Conservation (phyloP, 179 eudicot species). For the Nepenthes alata region DNA sequence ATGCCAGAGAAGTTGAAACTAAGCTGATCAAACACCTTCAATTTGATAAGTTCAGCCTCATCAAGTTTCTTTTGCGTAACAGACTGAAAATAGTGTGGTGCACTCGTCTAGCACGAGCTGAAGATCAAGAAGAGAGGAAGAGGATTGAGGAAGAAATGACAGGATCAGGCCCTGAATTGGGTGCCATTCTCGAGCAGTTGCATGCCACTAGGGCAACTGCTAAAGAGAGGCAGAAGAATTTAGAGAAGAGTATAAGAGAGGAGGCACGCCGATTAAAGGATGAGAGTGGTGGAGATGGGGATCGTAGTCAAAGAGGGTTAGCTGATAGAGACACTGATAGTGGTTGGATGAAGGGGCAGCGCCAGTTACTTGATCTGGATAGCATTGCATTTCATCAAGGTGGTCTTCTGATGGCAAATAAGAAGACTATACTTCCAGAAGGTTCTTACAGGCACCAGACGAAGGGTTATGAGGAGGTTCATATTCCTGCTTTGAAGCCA, state of each 20-base stretch:
- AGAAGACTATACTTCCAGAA: slow-evolving; percentile 47
- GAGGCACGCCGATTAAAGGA: slow-evolving; percentile 88
- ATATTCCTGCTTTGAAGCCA: slow-evolving; percentile 82
- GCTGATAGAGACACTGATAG: slow-evolving; percentile 57
- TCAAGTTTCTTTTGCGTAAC: slow-evolving; percentile 66
- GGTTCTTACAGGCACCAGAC: slow-evolving; percentile 63
- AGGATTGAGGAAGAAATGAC: slow-evolving; percentile 83
- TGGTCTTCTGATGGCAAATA: slow-evolving; percentile 61
- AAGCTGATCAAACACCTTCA: slow-evolving; percentile 71
- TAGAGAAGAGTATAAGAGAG: slow-evolving; percentile 84
- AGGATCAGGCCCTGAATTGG: slow-evolving; percentile 50
- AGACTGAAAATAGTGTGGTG: slow-evolving; percentile 89
- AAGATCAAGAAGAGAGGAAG: slow-evolving; percentile 72
- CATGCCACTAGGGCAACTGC: slow-evolving; percentile 96
- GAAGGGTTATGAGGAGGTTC: slow-evolving; percentile 95
- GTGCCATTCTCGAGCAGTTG: slow-evolving; percentile 78
- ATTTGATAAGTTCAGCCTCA: slow-evolving; percentile 67
- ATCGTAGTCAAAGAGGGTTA: slow-evolving; percentile 30
- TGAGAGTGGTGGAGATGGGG: slow-evolving; percentile 51
- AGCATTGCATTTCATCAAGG: slow-evolving; percentile 61
- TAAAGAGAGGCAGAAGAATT: slow-evolving; percentile 84
- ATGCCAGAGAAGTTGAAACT: slow-evolving; percentile 73
- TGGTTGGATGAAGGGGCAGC: slow-evolving; percentile 86
- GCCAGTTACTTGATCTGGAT: slow-evolving; percentile 86
- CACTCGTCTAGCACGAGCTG: slow-evolving; percentile 88